Evolutionary conservation across 208 protist genomes (phyloP).

Genomic region (Entamoeba moshkovskii): DNA sequence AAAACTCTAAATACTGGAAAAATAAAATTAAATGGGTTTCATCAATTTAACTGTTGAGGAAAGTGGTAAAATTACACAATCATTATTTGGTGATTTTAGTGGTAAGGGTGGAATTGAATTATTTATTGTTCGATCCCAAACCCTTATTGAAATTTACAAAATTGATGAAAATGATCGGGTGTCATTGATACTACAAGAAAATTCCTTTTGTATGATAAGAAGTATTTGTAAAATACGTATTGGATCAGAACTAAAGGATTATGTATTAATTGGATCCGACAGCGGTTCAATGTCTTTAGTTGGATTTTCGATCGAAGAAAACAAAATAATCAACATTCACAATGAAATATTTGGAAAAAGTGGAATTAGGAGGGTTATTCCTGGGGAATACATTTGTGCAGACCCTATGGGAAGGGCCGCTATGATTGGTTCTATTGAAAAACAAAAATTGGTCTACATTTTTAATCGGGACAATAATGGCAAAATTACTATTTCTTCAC

Average conservation of each 20-base stretch:
- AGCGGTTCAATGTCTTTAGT: background rate
- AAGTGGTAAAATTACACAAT: background rate
- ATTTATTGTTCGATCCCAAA: background rate
- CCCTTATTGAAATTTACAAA: background rate
- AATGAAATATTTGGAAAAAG: slow-evolving; percentile 3
- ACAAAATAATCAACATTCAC: background rate
- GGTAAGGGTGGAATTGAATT: background rate
- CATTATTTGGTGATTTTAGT: background rate
- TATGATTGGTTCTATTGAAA: background rate
- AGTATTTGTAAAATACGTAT: background rate
- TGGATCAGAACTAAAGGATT: background rate
- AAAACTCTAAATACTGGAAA: too few species aligned
- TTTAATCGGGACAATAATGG: background rate
- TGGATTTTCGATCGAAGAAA: background rate
- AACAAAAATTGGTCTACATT: background rate
- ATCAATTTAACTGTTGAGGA: background rate
- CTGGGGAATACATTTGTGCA: background rate
- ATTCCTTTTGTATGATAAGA: background rate
- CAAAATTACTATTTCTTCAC: background rate
- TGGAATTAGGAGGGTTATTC: background rate
- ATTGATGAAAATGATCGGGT: background rate
- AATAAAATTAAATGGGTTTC: background rate
- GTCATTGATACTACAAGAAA: background rate
- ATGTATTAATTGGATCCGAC: background rate
- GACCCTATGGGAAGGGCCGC: background rate